Percentiles rank a stretch among this genome's conserved stretches.
Evolutionary conservation across 2,329 filamentous ascomycete species (phyloP).

Genomic region (Myriangium duriaei): DNA sequence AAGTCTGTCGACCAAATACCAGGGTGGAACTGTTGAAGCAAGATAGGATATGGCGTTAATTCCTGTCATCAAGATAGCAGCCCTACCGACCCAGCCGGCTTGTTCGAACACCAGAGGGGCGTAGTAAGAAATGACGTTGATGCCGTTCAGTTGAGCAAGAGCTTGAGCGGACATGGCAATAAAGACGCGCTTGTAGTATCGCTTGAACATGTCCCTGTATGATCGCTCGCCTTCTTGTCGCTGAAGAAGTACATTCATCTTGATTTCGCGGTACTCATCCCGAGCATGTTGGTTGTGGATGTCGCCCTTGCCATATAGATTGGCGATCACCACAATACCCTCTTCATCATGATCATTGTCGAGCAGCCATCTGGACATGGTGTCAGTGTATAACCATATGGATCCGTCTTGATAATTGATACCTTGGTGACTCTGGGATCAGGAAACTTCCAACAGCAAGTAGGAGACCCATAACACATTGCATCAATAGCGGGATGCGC

Average conservation of each 20-base stretch:
- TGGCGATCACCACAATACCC: constrained; percentile 95
- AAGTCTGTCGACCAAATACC: constrained; percentile 89
- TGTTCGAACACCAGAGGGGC: constrained; percentile 87
- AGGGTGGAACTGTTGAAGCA: constrained; percentile 78
- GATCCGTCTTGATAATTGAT: constrained; percentile 17
- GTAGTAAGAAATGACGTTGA: constrained; percentile 97
- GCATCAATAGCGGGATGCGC: constrained; percentile 80
- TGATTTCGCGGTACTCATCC: constrained; percentile 96
- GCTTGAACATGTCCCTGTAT: constrained; percentile 84
- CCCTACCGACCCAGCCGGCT: constrained; percentile 75
- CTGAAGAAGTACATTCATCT: constrained; percentile 89
- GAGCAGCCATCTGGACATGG: constrained; percentile 64
- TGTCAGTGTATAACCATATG: constrained; percentile 3
- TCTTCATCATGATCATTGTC: constrained; percentile 98
- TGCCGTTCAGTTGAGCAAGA: constrained; percentile 86
- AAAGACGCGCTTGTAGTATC: constrained; percentile 78
- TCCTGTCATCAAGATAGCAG: constrained; percentile 86
- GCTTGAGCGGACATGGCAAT: constrained; percentile 96
- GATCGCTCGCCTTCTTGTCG: constrained; percentile 90
- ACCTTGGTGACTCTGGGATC: constrained; percentile 95
- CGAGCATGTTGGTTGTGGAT: constrained; percentile 86
- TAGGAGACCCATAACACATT: constrained; percentile 85
- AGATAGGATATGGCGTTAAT: constrained; percentile 86
- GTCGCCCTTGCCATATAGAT: constrained; percentile 89
- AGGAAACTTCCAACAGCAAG: constrained; percentile 76